Conservation (phyloP, 2,329 filamentous ascomycete genomes). For the Colletotrichum sansevieriae region DNA sequence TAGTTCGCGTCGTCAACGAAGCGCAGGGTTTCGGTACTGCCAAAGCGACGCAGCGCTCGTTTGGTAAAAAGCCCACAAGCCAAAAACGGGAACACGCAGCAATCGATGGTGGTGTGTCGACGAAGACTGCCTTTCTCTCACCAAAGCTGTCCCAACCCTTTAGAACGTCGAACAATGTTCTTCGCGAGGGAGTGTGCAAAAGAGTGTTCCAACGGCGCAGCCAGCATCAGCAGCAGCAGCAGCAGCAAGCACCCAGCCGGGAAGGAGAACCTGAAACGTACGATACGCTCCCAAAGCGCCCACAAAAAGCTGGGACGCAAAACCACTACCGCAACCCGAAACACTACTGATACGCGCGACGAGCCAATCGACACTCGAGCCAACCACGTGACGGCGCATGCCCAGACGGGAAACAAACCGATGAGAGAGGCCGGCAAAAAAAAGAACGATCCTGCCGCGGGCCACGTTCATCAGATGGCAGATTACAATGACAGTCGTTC, state of each 20-base stretch:
- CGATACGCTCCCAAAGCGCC: constrained; percentile 14
- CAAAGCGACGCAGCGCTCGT: constrained; percentile 6
- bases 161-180: constrained; percentile 17
- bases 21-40: background rate
- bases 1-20: constrained; percentile 25
- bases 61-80: background rate
- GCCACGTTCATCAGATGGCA: constrained; percentile 34
- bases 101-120: background rate
- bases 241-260: background rate
- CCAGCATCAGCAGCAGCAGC: too few species aligned
- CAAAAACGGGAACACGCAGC: background rate
- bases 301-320: constrained; percentile 36
- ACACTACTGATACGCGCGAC: constrained; percentile 37
- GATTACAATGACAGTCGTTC: constrained; percentile 22
- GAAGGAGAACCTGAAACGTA: constrained; percentile 32
- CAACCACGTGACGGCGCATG: constrained; percentile 27
- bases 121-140: constrained; percentile 10
- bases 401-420: constrained; percentile 19
- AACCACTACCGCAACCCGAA: constrained; percentile 34
- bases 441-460: constrained; percentile 18
- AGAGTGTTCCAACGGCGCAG: background rate
- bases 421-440: too few species aligned
- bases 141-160: background rate
- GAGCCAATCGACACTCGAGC: constrained; percentile 2
- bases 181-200: too few species aligned